Evolutionary conservation across 208 protist genomes (phyloP), one percentile per base, ranked within the genome.

Genomic region (Vickermania ingenoplastis): DNA sequence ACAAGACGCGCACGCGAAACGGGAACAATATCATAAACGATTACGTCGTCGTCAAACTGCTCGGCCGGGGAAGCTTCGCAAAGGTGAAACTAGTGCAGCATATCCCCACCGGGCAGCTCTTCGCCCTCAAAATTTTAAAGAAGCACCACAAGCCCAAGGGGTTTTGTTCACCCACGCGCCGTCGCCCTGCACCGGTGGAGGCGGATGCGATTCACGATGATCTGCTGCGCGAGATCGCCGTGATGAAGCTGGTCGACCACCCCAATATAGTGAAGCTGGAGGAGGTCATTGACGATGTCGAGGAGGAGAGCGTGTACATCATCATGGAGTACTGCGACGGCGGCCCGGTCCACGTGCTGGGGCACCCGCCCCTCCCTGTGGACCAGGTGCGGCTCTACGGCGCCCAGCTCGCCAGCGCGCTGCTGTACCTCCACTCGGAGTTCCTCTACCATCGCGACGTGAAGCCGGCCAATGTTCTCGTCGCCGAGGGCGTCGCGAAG

Each of bases 191-290:
- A 3, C 7, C 41, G 5, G 5, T 48, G 59, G 24, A 17, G 30
- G 50, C 25, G 59, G 61, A 5, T 45, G 31, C 31, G 49, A 72
- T 50, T 54, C 68, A 90, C 24, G 83, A 91, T 53, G 79, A 91
- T 63, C 67, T 98, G 23, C 65, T 88, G 49, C 81, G 89, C 41
- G 96, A 98, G 63, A 96, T 98, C 56, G 85, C 94, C 23, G 95
- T 98, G 25, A 94, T 98, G 89, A 97, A 97, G 65, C 95, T 97
- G 69, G 73, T 98, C 11, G 67, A 91, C 41, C 97, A 99, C 77
- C 80, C 80, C 1, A 98, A 99, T 67, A 76, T 98, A 31, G 86
- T 98, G 14, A 58, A 86, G 69, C 77, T 98, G 28, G 86, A 89
- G 53, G 97, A 98, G 63, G 92, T 98, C 4, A 98, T 98, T 31